Conservation (phyloP, 1,284 basidiomycete species). For the Macrocystidia cucumis region DNA sequence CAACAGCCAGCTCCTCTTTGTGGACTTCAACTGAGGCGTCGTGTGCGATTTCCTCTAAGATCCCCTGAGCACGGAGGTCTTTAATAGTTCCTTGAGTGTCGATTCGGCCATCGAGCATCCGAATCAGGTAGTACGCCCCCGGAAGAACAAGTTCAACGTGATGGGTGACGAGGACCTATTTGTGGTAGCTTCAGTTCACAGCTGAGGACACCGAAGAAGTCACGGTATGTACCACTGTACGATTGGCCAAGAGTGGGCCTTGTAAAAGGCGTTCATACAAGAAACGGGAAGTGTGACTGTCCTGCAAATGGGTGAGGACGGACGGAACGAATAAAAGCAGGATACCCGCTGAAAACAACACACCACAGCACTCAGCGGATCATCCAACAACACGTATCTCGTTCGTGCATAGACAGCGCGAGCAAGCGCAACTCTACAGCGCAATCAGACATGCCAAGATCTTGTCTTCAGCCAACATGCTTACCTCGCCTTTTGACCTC, state of each 20-base stretch:
- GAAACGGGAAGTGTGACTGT: slow-evolving; percentile 68
- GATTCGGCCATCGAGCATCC: slow-evolving; percentile 71
- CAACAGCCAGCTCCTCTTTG: slow-evolving; percentile 21
- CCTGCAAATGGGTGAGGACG: no score
- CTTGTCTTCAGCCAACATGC: slow-evolving; percentile 7
- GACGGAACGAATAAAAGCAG: slow-evolving; percentile 1
- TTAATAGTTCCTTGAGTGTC: slow-evolving; percentile 60
- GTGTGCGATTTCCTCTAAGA: slow-evolving; percentile 50
- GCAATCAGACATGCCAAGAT: not conserved
- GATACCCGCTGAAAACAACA: slow-evolving; percentile 14
- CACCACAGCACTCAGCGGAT: slow-evolving; percentile 66
- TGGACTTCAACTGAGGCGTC: slow-evolving; percentile 31
- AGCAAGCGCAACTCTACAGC: slow-evolving; percentile 54
- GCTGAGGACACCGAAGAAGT: not conserved
- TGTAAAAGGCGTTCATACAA: slow-evolving; percentile 57
- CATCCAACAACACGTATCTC: slow-evolving; percentile 63
- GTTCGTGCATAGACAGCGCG: slow-evolving; percentile 61
- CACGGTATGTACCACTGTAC: slow-evolving; percentile 53
- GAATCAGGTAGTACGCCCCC: slow-evolving; percentile 59
- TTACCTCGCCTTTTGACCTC: slow-evolving; percentile 59
- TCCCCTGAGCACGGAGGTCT: slow-evolving; percentile 48
- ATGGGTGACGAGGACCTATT: slow-evolving; percentile 67
- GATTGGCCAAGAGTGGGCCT: slow-evolving; percentile 55
- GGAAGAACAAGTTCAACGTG: slow-evolving; percentile 71
- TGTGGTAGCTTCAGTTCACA: no score